Percentiles rank a stretch among this genome's conserved stretches.
phyloP scores from a whole-genome alignment of 2,329 filamentous ascomycete species.

The Thelonectria olida region DNA sequence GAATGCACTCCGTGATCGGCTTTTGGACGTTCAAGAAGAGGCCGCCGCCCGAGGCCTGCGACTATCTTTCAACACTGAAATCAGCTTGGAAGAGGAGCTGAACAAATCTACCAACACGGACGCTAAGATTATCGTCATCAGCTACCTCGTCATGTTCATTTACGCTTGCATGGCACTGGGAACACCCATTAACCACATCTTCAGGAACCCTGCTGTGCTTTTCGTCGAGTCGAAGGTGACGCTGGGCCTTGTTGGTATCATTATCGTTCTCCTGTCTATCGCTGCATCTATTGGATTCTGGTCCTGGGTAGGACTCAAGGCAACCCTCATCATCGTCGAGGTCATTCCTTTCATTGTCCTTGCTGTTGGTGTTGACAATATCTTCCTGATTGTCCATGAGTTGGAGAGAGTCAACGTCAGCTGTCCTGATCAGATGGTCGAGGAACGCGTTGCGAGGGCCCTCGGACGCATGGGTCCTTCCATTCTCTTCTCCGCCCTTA shows the following conservation, averaged over 20 bases:
- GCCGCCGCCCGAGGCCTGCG: slow-evolving; percentile 81
- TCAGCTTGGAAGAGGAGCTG: slow-evolving; percentile 92
- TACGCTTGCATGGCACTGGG: slow-evolving; percentile 94
- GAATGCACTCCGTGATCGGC: slow-evolving; percentile 74
- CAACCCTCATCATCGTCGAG: slow-evolving; percentile 96
- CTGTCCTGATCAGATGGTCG: slow-evolving; percentile 87
- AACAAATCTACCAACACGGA: slow-evolving; percentile 99
- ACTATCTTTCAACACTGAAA: slow-evolving; percentile 93
- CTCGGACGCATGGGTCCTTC: slow-evolving; percentile 97
- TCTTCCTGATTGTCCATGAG: slow-evolving; percentile 98
- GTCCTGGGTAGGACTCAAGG: slow-evolving; percentile 90
- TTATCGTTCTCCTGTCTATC: slow-evolving; percentile 98
- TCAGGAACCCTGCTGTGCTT: slow-evolving; percentile 83
- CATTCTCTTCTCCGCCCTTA: slow-evolving; percentile 92
- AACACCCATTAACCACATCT: slow-evolving; percentile 80
- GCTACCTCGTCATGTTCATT: slow-evolving; percentile 98
- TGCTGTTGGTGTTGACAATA: slow-evolving; percentile 97
- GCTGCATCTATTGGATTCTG: slow-evolving; percentile 94
- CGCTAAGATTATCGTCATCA: slow-evolving; percentile 94
- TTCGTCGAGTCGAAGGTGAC: slow-evolving; percentile 97
- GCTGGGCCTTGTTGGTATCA: slow-evolving; percentile 90
- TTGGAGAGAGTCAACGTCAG: slow-evolving; percentile 94
- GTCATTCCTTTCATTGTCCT: slow-evolving; percentile 98
- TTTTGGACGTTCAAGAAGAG: slow-evolving; percentile 83
- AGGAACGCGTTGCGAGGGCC: slow-evolving; percentile 85